phyloP scores from a whole-genome alignment of 345 rosid species.

The Raphanus raphanistrum region DNA sequence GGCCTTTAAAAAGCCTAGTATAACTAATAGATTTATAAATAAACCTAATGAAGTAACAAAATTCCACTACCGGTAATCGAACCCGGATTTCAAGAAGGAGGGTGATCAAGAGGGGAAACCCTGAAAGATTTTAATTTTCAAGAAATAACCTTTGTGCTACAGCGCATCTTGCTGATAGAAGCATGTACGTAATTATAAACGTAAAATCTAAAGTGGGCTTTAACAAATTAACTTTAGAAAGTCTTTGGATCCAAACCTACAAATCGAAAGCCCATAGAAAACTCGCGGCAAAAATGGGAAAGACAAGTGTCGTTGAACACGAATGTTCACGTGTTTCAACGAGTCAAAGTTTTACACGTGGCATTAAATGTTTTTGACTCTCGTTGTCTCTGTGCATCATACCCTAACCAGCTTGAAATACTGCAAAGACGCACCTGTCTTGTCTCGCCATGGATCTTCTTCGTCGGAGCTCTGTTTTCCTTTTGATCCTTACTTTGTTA shows the following conservation, averaged over 20 bases:
- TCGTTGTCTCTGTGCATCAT: background rate
- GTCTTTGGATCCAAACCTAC: background rate
- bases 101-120: too few species aligned
- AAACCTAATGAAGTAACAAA: background rate
- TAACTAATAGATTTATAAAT: background rate
- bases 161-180: background rate
- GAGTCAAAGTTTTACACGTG: conserved; percentile 41
- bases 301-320: background rate
- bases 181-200: too few species aligned
- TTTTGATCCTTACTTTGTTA: conserved; percentile 39
- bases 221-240: background rate
- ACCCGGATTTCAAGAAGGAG: too few species aligned
- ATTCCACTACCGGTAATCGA: too few species aligned
- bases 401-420: conserved; percentile 10
- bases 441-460: conserved; percentile 22
- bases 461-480: background rate
- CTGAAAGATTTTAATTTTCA: too few species aligned
- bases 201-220: background rate
- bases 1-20: background rate
- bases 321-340: conserved; percentile 39
- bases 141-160: background rate
- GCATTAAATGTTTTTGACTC: conserved; percentile 6
- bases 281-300: background rate
- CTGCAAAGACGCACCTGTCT: background rate
- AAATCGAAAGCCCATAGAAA: background rate